Conservation (phyloP, 1,284 basidiomycete species). For the Marasmius oreades region DNA sequence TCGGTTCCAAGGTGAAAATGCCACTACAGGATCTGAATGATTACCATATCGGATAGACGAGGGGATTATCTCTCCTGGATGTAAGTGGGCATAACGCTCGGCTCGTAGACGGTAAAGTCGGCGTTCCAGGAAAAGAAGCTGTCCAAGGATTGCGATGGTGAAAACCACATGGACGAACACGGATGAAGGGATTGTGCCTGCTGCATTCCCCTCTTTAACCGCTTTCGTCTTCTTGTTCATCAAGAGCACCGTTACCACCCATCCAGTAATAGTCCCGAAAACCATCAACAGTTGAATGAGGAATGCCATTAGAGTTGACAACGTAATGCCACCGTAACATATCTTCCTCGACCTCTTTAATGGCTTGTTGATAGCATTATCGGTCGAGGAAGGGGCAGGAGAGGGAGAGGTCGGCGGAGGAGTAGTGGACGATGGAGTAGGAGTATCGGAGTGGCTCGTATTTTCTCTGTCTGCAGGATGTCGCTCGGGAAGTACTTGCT, state of each 20-base stretch:
- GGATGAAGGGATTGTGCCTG: conserved; percentile 24
- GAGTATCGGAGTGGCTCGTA: conserved; percentile 12
- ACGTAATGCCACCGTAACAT: conserved; percentile 42
- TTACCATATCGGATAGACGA: conserved; percentile 28
- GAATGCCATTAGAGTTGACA: conserved; percentile 44
- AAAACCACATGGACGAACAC: conserved; percentile 63
- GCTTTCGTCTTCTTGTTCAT: conserved; percentile 5
- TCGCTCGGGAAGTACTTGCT: conserved; percentile 29
- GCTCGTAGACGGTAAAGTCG: conserved; percentile 58
- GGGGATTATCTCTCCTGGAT: conserved; percentile 56
- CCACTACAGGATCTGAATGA: conserved; percentile 32
- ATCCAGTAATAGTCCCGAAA: conserved; percentile 49
- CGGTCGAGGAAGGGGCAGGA: conserved; percentile 20
- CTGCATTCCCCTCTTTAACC: background rate
- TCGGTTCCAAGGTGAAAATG: conserved; percentile 65
- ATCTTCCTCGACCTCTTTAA: conserved; percentile 35
- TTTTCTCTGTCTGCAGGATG: conserved; percentile 58
- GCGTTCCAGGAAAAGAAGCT: conserved; percentile 63
- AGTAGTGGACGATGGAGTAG: conserved; percentile 18
- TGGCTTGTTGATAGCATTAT: conserved; percentile 26
- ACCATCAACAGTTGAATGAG: conserved; percentile 40
- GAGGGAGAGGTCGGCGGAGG: conserved; percentile 15
- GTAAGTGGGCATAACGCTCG: conserved; percentile 55
- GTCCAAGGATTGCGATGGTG: conserved; percentile 41
- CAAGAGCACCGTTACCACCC: conserved; percentile 42